Conservation (phyloP, 1,284 basidiomycete species). For the Trichosporon sp. region DNA sequence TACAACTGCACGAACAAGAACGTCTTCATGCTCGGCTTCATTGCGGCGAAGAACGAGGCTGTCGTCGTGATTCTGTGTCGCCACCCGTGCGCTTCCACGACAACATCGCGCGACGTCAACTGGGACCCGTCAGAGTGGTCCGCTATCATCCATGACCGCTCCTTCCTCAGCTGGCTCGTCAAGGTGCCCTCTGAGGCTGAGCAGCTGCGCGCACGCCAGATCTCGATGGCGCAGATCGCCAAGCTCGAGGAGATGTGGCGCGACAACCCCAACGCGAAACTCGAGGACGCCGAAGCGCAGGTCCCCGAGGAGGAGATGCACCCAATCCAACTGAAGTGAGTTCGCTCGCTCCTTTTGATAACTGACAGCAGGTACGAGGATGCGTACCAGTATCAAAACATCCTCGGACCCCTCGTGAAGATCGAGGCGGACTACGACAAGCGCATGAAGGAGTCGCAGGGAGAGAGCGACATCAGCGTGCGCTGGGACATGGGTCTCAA, state of each 20-base stretch:
- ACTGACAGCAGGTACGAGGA: conserved; percentile 70
- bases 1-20: conserved; percentile 99
- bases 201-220: conserved; percentile 88
- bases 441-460: conserved; percentile 94
- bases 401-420: conserved; percentile 97
- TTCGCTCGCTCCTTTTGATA: background rate
- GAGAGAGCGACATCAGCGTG: conserved; percentile 91
- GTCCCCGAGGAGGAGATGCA: conserved; percentile 96
- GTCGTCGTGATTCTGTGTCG: conserved; percentile 98
- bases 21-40: conserved; percentile 98
- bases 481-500: conserved; percentile 98
- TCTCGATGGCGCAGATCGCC: conserved; percentile 95
- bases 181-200: conserved; percentile 95
- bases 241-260: conserved; percentile 97
- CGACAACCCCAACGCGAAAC: conserved; percentile 86
- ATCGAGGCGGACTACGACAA: conserved; percentile 99
- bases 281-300: conserved; percentile 94
- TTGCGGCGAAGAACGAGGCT: conserved; percentile 97
- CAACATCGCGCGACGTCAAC: conserved; percentile 85
- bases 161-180: conserved; percentile 97
- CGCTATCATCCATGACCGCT: conserved; percentile 95
- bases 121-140: conserved; percentile 99
- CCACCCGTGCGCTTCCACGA: conserved; percentile 93
- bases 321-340: conserved; percentile 68
- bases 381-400: conserved; percentile 99